These are phyloP conservation scores for Neophaeococcomyces mojaviensis DNA, from an alignment of 2,329 filamentous ascomycete genomes.

Conservation along the genomic window DNA sequence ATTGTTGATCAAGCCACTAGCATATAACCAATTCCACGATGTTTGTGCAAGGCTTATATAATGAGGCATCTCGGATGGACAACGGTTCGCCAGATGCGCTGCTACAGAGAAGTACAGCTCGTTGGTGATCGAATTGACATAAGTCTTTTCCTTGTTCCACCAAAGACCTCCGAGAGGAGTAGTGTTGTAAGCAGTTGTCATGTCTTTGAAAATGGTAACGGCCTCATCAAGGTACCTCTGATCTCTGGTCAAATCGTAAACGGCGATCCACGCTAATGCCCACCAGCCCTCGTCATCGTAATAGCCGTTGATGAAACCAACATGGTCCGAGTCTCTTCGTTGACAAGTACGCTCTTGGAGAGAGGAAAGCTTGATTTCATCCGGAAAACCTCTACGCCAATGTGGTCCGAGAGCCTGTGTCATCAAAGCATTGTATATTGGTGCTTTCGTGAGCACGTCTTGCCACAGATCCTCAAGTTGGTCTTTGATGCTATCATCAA, in stretches of 20 bases:
- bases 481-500: constrained; percentile 25
- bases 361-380: background rate
- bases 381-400: background rate
- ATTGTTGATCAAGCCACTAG: constrained; percentile 46
- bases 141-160: constrained; percentile 39
- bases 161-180: constrained; percentile 41
- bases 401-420: background rate
- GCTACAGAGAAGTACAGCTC: constrained; percentile 51
- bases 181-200: constrained; percentile 37
- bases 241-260: constrained; percentile 46
- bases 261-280: constrained; percentile 48
- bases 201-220: constrained; percentile 42
- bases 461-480: constrained; percentile 20
- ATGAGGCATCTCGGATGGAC: constrained; percentile 30
- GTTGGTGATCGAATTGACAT: constrained; percentile 50
- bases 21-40: constrained; percentile 48
- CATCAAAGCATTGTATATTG: constrained; percentile 9
- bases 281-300: constrained; percentile 51
- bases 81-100: constrained; percentile 46
- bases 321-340: background rate
- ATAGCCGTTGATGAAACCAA: constrained; percentile 34
- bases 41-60: constrained; percentile 44
- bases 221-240: constrained; percentile 40
- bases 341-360: background rate
- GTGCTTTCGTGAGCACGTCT: constrained; percentile 40